Evolutionary conservation across 805 yeast genomes (phyloP).

Genomic region (Nakazawaea laoshanensis): DNA sequence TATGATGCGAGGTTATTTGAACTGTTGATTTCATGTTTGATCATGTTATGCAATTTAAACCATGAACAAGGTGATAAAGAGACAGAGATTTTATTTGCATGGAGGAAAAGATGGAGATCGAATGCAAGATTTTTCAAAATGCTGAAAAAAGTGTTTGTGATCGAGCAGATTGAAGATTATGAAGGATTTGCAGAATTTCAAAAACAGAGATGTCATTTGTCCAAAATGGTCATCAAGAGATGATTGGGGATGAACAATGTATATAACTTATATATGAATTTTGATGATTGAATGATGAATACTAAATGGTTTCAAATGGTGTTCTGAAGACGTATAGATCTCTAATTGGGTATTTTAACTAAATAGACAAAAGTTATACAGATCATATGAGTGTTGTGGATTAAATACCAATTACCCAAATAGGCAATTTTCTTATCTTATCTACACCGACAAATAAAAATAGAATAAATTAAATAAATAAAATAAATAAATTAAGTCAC

Average conservation of each 20-base stretch:
- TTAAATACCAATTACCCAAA: not conserved
- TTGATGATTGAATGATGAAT: not conserved
- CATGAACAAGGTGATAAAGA: conserved; percentile 17
- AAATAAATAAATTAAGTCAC: conserved; percentile 16
- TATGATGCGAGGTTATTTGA: conserved; percentile 48
- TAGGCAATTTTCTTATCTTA: not conserved
- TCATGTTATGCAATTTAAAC: conserved; percentile 27
- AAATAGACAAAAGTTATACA: not conserved
- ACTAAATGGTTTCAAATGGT: too few relatives aligned
- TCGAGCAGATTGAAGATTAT: conserved; percentile 23
- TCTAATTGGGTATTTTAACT: not conserved
- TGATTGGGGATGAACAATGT: conserved; percentile 11
- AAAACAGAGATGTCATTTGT: conserved; percentile 31
- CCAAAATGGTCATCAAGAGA: conserved; percentile 23
- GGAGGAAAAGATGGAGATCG: conserved; percentile 42
- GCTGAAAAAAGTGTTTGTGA: conserved; percentile 23
- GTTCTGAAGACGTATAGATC: not conserved
- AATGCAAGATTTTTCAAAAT: conserved; percentile 16
- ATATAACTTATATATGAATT: not conserved
- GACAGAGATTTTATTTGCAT: conserved; percentile 42
- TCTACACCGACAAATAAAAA: conserved; percentile 3
- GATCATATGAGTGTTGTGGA: not conserved
- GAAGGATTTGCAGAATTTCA: conserved; percentile 25
- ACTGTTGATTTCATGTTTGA: conserved; percentile 36
- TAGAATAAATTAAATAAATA: conserved; percentile 6